Percentiles rank a stretch among this genome's conserved stretches.
Evolutionary conservation across 257 asterid species (phyloP).

Genomic region (Solanum corneliomulleri): DNA sequence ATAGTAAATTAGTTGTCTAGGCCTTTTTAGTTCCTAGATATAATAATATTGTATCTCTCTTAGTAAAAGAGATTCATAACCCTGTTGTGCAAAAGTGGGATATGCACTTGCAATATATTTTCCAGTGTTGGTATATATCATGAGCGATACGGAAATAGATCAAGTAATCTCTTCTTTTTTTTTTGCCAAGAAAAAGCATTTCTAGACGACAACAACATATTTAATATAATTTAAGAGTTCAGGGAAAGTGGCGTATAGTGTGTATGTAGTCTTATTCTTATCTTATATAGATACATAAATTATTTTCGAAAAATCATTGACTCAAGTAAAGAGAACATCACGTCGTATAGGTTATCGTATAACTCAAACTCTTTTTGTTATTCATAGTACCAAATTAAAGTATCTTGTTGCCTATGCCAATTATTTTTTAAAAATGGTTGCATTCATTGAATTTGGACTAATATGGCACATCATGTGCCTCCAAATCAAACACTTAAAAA

Average conservation of each 20-base stretch:
- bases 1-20: background rate
- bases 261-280: background rate
- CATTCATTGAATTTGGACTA: conserved; percentile 15
- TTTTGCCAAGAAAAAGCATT: too few species aligned
- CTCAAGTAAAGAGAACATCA: background rate
- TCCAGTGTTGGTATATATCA: too few species aligned
- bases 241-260: background rate
- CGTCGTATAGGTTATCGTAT: background rate
- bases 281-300: background rate
- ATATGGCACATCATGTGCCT: conserved; percentile 17
- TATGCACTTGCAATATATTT: too few species aligned
- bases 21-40: background rate
- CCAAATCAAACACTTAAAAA: conserved; percentile 12
- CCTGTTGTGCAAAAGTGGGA: too few species aligned
- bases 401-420: background rate
- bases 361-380: too few species aligned
- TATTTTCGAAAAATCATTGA: background rate
- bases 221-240: background rate
- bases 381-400: background rate
- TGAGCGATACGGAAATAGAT: too few species aligned
- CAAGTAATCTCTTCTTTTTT: too few species aligned
- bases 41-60: background rate
- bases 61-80: fast-evolving
- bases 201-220: background rate
- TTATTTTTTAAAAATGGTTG: background rate